phyloP scores from a whole-genome alignment of 352 stramenopile genomes.

The Phytopythium delawarense region DNA sequence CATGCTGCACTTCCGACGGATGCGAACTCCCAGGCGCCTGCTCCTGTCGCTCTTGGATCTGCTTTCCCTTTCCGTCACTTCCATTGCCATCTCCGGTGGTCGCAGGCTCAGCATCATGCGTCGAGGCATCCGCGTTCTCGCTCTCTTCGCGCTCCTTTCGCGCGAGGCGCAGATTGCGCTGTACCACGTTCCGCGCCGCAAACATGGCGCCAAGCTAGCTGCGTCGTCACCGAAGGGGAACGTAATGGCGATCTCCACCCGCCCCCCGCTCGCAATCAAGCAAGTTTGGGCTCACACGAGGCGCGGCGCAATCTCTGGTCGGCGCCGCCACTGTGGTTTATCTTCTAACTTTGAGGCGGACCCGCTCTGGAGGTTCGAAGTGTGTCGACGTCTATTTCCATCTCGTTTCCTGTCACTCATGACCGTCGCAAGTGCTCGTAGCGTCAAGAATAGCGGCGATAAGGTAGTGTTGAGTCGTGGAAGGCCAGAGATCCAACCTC shows the following conservation, averaged over 20 bases:
- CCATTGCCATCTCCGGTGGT: too few relatives aligned
- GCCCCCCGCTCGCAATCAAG: background rate
- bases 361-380: background rate
- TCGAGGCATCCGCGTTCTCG: background rate
- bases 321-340: too few relatives aligned
- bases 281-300: background rate
- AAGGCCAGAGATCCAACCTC: background rate
- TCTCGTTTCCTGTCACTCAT: background rate
- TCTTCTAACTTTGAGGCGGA: background rate
- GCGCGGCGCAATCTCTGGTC: background rate
- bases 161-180: conserved; percentile 18
- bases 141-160: conserved; percentile 1
- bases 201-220: conserved; percentile 14
- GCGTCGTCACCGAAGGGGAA: too few relatives aligned
- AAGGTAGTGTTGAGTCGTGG: background rate
- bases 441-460: background rate
- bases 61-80: background rate
- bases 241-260: background rate
- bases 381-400: background rate
- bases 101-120: background rate
- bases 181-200: conserved; percentile 15
- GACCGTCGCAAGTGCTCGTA: background rate
- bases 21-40: background rate
- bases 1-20: conserved; percentile 2
- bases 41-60: conserved; percentile 3